phyloP scores from a whole-genome alignment of 2,329 filamentous ascomycete species.

The Cordyceps tenuipes region DNA sequence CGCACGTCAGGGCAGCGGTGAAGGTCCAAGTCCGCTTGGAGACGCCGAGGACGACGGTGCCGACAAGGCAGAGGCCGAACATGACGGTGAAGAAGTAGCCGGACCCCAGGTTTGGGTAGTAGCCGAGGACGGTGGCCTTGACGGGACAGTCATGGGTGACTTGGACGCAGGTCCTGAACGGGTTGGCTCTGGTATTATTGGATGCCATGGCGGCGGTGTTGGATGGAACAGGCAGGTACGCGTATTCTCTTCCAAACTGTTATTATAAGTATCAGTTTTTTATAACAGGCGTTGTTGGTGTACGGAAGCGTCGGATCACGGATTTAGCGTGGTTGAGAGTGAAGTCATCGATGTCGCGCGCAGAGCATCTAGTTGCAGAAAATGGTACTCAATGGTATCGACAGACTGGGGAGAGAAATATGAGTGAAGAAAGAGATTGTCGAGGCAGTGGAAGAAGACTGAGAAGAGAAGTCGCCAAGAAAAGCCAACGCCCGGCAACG shows the following conservation, averaged over 20 bases:
- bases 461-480: neutral
- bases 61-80: constrained; percentile 38
- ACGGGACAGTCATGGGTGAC: constrained; percentile 42
- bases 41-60: constrained; percentile 34
- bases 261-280: neutral
- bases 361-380: too few relatives aligned
- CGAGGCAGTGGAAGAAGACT: neutral
- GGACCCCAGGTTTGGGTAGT: constrained; percentile 47
- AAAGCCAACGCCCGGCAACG: neutral
- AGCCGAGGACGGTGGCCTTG: constrained; percentile 43
- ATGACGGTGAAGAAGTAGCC: constrained; percentile 45
- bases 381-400: too few relatives aligned
- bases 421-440: too few relatives aligned
- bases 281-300: neutral
- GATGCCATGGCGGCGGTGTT: neutral
- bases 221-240: neutral
- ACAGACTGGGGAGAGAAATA: too few relatives aligned
- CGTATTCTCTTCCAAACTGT: neutral
- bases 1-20: constrained; percentile 38
- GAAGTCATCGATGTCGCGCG: neutral
- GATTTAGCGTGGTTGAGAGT: neutral
- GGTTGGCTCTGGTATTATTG: constrained; percentile 4
- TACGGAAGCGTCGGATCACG: neutral
- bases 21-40: constrained; percentile 49
- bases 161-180: constrained; percentile 22